Evolutionary conservation across 352 stramenopile species (phyloP), one percentile per base, ranked within the genome.

Genomic region (Phytophthora pistaciae): DNA sequence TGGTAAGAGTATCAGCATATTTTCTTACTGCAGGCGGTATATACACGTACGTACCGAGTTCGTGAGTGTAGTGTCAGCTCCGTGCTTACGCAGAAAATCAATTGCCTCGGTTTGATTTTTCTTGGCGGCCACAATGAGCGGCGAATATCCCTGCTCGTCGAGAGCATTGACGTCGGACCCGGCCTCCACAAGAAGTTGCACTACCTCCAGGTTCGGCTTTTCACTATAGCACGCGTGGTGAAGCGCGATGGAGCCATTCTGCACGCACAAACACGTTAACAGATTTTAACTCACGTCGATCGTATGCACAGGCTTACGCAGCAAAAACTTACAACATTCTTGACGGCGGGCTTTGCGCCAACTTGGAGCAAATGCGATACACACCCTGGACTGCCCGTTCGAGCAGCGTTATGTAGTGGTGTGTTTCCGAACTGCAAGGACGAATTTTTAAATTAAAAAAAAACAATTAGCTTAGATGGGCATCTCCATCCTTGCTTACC

Each of bases 181-280:
- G 44, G 85, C 86, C 18, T 78, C 69, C 1, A 95, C 64, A 5
- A 95, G 77, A 1, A 91, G 66, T 63, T 82, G 75, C 21, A 85
- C 73, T 40, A 93, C 83, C 20, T 80, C 53, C 52, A 78, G 16
- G 44, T 92, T 94, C 20, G 81, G 70, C 2, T 61, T 68, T 23
- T 89, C 84, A 70, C 88, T 91, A 72, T 95, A 95, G 66, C 88
- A 95, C 38, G 85, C 85, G 58, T 95, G 88, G 58, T 95, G 88
- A 16, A 95, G 71, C 11, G 86, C 78, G 27, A 85, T 74, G 20
- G 88, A 95, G 11, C 83, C 84, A 64, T 93, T 93, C 86, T 94
- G 33, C 8, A 14, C 40, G 40, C 40, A 48, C 25, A 48, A 48
- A 20, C 13, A 48, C 16, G 40, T 7, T n/a, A 48, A 48, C 16